Evolutionary conservation across 2,329 filamentous ascomycete species (phyloP).

Genomic region (Claviceps capensis): DNA sequence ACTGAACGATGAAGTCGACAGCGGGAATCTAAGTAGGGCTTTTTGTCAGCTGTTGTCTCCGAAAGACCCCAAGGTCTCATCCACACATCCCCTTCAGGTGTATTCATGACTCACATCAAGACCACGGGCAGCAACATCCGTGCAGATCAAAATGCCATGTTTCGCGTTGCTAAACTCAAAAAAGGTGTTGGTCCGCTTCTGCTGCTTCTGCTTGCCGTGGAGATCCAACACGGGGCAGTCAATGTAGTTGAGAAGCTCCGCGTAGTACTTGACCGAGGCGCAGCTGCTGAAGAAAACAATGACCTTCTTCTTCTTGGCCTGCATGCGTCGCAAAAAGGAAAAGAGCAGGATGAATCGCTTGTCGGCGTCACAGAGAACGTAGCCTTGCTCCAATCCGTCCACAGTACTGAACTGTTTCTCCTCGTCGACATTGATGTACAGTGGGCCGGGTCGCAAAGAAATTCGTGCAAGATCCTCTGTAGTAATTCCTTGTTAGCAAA

Average conservation of each 20-base stretch:
- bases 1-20: slow-evolving; percentile 94
- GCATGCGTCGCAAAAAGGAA: slow-evolving; percentile 70
- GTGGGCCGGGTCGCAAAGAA: slow-evolving; percentile 74
- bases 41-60: background rate
- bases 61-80: too few species aligned
- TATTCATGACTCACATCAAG: slow-evolving; percentile 52
- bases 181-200: slow-evolving; percentile 97
- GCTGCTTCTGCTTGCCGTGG: slow-evolving; percentile 95
- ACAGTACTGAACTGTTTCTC: slow-evolving; percentile 83
- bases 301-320: slow-evolving; percentile 84
- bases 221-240: slow-evolving; percentile 79
- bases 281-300: slow-evolving; percentile 94
- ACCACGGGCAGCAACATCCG: slow-evolving; percentile 88
- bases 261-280: slow-evolving; percentile 90
- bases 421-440: slow-evolving; percentile 96
- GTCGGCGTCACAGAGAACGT: slow-evolving; percentile 85
- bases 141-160: slow-evolving; percentile 83
- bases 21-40: slow-evolving; percentile 53
- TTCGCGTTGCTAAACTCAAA: slow-evolving; percentile 78
- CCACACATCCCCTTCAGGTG: background rate
- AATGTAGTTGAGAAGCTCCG: slow-evolving; percentile 93
- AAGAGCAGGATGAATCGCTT: slow-evolving; percentile 89
- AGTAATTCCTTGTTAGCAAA: background rate
- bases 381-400: slow-evolving; percentile 88
- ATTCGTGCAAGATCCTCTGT: slow-evolving; percentile 82